Evolutionary conservation across 805 yeast species (phyloP).

Genomic region (Kodamaea laetipori): DNA sequence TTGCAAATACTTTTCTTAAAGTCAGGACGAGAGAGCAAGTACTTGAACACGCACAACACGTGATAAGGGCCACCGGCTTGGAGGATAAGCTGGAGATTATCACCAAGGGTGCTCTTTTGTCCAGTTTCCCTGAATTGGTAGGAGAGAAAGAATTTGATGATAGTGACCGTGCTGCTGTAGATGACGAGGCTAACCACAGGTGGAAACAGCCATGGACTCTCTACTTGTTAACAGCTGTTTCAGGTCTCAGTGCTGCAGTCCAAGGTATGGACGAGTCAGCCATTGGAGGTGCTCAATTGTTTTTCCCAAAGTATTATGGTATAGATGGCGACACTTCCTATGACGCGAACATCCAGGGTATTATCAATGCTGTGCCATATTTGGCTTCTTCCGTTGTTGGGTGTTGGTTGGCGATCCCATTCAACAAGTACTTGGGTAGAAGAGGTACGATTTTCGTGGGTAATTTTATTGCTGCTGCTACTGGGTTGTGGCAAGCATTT

Average conservation of each 20-base stretch:
- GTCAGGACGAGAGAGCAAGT: neutral
- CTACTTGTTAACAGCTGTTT: conserved; percentile 8
- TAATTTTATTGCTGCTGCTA: conserved; percentile 14
- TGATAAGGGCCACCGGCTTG: conserved; percentile 1
- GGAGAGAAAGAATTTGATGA: conserved; percentile 1
- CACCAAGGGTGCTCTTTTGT: conserved; percentile 8
- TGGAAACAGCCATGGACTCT: conserved; percentile 10
- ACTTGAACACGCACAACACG: conserved; percentile 4
- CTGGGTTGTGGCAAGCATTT: conserved; percentile 21
- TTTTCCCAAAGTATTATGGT: conserved; percentile 10
- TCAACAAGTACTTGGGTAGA: conserved; percentile 17
- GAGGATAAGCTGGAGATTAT: conserved; percentile 1
- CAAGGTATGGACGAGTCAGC: conserved; percentile 22
- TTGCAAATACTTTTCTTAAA: conserved; percentile 8
- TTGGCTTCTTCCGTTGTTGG: conserved; percentile 17
- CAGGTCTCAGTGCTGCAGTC: conserved; percentile 15
- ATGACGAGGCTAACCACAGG: neutral
- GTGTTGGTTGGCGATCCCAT: conserved; percentile 10
- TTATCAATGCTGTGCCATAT: conserved; percentile 16
- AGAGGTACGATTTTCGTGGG: conserved; percentile 15
- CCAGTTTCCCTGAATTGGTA: conserved; percentile 3
- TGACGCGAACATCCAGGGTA: conserved; percentile 18
- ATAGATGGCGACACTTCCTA: conserved; percentile 6
- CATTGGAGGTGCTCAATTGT: conserved; percentile 20
- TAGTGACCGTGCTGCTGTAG: neutral